A percentile compares a stretch with the other conserved stretches of the same genome.
phyloP scores from a whole-genome alignment of 1,284 basidiomycete genomes.

The Papiliotrema terrestris region DNA sequence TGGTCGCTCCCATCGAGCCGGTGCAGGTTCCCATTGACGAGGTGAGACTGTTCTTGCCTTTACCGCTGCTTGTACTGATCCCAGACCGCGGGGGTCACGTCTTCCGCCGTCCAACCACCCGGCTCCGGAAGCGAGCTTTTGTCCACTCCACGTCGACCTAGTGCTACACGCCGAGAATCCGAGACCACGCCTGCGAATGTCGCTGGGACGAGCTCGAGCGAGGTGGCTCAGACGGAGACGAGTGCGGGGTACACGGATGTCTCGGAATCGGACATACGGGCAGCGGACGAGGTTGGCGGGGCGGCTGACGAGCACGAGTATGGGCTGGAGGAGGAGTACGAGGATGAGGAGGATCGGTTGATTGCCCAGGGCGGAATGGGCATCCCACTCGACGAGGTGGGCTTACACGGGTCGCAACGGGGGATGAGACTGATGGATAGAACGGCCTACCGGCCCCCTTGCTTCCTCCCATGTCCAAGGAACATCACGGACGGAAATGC shows the following conservation, averaged over 20 bases:
- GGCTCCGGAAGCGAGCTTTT: conserved; percentile 57
- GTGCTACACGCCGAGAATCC: conserved; percentile 31
- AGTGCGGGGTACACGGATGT: conserved; percentile 38
- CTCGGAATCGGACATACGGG: conserved; percentile 38
- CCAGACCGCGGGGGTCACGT: conserved; percentile 64
- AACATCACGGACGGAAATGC: conserved; percentile 82
- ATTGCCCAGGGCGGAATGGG: conserved; percentile 77
- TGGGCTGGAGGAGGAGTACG: conserved; percentile 53
- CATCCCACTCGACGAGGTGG: conserved; percentile 70
- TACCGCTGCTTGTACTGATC: conserved; percentile 11
- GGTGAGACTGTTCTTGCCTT: conserved; percentile 19
- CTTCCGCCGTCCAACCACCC: conserved; percentile 65
- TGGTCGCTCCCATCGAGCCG: conserved; percentile 33
- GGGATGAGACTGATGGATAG: conserved; percentile 48
- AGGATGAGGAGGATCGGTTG: conserved; percentile 74
- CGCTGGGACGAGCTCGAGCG: conserved; percentile 11
- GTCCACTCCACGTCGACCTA: conserved; percentile 25
- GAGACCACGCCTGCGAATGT: conserved; percentile 11
- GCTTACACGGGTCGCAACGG: conserved; percentile 32
- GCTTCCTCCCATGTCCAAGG: conserved; percentile 67
- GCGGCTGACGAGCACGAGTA: conserved; percentile 50
- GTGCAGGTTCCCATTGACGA: conserved; percentile 38
- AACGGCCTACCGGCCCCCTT: conserved; percentile 81
- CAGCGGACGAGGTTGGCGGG: conserved; percentile 51
- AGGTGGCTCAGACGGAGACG: conserved; percentile 26